Conservation (phyloP, 169 alveolate species). For the Plasmodium chabaudi region DNA sequence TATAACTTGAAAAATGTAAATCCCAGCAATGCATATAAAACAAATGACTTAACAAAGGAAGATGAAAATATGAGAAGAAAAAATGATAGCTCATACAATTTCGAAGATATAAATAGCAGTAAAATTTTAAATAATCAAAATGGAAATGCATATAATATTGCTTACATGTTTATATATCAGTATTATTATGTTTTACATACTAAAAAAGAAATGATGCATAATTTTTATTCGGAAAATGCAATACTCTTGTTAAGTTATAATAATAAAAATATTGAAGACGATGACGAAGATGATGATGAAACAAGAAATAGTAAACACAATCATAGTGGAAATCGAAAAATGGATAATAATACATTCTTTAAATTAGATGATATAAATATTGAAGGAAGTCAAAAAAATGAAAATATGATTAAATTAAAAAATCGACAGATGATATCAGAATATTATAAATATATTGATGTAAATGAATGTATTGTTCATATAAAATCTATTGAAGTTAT, state of each 20-base stretch:
- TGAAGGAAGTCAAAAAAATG: slow-evolving; percentile 48
- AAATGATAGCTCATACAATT: not conserved
- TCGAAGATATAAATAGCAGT: no score
- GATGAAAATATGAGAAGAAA: slow-evolving; percentile 1
- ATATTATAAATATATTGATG: slow-evolving; percentile 29
- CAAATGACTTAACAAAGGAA: no score
- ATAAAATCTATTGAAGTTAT: slow-evolving; percentile 57
- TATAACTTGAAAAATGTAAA: not conserved
- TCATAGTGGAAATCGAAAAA: no score
- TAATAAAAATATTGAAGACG: not conserved
- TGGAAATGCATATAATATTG: slow-evolving; percentile 46
- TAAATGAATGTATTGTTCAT: slow-evolving; percentile 51
- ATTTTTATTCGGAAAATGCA: slow-evolving; percentile 64
- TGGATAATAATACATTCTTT: slow-evolving; percentile 9
- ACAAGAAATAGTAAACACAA: not conserved
- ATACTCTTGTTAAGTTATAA: slow-evolving; percentile 36
- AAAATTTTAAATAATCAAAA: no score
- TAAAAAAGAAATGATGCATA: slow-evolving; percentile 67
- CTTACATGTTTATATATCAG: slow-evolving; percentile 66
- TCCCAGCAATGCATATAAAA: no score
- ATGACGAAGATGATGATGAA: not conserved
- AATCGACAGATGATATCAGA: slow-evolving; percentile 20
- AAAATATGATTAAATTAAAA: slow-evolving; percentile 33
- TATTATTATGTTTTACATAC: slow-evolving; percentile 61
- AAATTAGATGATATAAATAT: slow-evolving; percentile 23